Conservation (phyloP, 495 filamentous ascomycete genomes). For the Ascodesmis nigricans region DNA sequence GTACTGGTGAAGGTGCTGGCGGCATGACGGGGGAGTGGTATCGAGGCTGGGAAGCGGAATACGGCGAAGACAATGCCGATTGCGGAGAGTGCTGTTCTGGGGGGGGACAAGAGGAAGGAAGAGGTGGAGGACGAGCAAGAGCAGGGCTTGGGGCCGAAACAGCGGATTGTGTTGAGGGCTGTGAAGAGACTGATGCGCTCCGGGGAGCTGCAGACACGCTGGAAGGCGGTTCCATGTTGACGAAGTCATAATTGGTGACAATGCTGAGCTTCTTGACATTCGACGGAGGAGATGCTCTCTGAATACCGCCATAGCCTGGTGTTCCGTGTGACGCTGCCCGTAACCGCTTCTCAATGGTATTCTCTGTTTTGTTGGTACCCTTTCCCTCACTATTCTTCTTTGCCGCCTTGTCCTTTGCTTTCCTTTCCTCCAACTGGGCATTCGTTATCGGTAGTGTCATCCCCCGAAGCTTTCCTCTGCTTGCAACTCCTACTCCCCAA, state of each 20-base stretch:
- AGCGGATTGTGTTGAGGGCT: slow-evolving; percentile 9
- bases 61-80: slow-evolving; percentile 12
- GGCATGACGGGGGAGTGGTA: slow-evolving; percentile 5
- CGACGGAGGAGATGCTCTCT: slow-evolving; percentile 3
- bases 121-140: slow-evolving; percentile 14
- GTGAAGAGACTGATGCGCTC: slow-evolving; percentile 7
- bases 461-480: slow-evolving; percentile 82
- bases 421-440: slow-evolving; percentile 25
- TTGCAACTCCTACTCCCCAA: slow-evolving; percentile 93
- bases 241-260: slow-evolving; percentile 29
- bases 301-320: slow-evolving; percentile 13
- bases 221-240: slow-evolving; percentile 30
- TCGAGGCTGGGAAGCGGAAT: slow-evolving; percentile 12
- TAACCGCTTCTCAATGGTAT: slow-evolving; percentile 4
- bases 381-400: slow-evolving; percentile 8
- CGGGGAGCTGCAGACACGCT: slow-evolving; percentile 16
- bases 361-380: slow-evolving; percentile 5
- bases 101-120: slow-evolving; percentile 11
- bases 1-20: slow-evolving; percentile 8
- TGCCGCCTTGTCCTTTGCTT: slow-evolving; percentile 20
- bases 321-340: slow-evolving; percentile 8
- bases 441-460: slow-evolving; percentile 51
- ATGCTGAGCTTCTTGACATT: slow-evolving; percentile 18
- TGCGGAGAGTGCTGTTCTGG: slow-evolving; percentile 1
- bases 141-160: slow-evolving; percentile 19